These are phyloP conservation scores for Phyllosticta citrichinensis DNA, from an alignment of 2,329 filamentous ascomycete species.

Conservation along the genomic window DNA sequence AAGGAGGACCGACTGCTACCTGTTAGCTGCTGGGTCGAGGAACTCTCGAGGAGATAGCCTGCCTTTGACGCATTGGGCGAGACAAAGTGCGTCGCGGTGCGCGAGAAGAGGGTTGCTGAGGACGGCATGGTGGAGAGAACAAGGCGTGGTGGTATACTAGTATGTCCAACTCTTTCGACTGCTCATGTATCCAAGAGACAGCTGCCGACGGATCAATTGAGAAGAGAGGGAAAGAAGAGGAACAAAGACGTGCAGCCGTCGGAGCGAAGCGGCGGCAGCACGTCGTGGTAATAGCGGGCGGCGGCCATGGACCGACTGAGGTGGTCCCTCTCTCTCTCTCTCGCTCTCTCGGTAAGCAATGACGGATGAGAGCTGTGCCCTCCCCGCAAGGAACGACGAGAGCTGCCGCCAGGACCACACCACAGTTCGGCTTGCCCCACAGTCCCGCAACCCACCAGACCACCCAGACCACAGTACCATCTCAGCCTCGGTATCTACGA, in stretches of 20 bases:
- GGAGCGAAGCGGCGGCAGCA: background rate
- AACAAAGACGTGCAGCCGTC: background rate
- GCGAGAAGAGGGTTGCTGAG: constrained; percentile 5
- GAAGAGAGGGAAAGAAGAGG: background rate
- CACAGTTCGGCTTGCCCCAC: background rate
- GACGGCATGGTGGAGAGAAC: constrained; percentile 1
- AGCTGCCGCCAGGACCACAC: background rate
- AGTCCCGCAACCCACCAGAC: no score
- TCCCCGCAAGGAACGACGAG: background rate
- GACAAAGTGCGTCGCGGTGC: constrained; percentile 6
- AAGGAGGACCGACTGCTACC: constrained; percentile 12
- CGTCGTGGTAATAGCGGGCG: background rate
- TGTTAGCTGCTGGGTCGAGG: background rate
- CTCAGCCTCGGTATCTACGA: no score
- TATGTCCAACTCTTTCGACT: background rate
- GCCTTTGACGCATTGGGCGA: constrained; percentile 9
- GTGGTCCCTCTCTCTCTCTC: no score
- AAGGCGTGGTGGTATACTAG: background rate
- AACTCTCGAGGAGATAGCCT: no score
- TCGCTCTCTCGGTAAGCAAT: background rate
- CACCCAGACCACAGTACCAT: no score
- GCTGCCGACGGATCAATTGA: background rate
- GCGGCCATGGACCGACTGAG: background rate
- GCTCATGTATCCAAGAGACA: background rate
- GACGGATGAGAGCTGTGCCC: background rate